Evolutionary conservation across 2,329 filamentous ascomycete species (phyloP), one percentile per base, ranked within the genome.

Genomic region (Trichoderma hamatum): DNA sequence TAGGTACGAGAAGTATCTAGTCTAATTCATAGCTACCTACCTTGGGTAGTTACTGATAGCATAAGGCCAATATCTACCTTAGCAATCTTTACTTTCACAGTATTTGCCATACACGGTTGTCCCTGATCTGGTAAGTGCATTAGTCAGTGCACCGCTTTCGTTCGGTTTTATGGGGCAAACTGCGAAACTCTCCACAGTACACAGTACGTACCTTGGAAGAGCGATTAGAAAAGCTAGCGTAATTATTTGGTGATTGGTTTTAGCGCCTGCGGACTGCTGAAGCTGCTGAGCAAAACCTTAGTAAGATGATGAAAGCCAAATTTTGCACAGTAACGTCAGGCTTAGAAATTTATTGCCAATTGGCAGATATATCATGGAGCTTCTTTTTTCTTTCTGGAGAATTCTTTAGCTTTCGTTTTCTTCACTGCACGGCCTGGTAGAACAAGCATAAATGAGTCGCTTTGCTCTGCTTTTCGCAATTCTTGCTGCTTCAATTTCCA

Each of bases 371-470:
- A 64, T 64, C 61, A 39, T 54, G 49, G 21, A 26, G 49, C 30
- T 26, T 43, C 21, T 51, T 54, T 43, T 64, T 24, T 9, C 6
- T 2, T 65, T 65, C 51, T 46, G 19, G 13, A 65, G 34, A 65
- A 56, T 55, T 65, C 62, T 55, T 19, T 55, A 28, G 21, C 54
- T 4, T 54, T 64, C 61, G 32, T 21, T 39, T 30, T 55, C 9
- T 14, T 21, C 6, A n/a, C 36, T 26, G 60, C 26, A 26, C 54
- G 3, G 10, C 13, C 3, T 34, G n/a, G 46, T 52, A 52, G 30
- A 7, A n/a, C 14, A 21, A 56, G 73, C 80, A 82, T 81, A 82
- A 79, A 82, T 82, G 80, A 74, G 74, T 71, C 80, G 78, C 56
- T 71, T 78, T 73, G 71, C 74, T 71, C 72, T 76, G 69, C 67